A percentile compares a stretch with the other conserved stretches of the same genome.
Conservation (phyloP, 768 basidiomycete genomes). For the Suillus discolor region DNA sequence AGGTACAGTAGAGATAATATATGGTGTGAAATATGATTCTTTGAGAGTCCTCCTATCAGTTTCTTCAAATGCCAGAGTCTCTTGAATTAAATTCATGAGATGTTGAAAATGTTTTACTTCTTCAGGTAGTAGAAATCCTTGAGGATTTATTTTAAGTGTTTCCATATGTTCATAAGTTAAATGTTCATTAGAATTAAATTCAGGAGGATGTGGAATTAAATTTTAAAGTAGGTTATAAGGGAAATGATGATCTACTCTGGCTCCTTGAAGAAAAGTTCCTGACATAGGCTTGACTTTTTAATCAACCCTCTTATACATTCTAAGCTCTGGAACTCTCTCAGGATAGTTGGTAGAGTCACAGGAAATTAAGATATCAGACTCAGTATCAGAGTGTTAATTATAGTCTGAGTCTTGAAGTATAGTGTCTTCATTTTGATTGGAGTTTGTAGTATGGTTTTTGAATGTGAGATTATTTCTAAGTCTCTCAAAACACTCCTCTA, state of each 20-base stretch:
- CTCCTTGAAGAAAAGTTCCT: background rate
- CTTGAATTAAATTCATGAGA: slow-evolving; percentile 33
- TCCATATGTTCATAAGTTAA: background rate
- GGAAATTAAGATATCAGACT: background rate
- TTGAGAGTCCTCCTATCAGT: slow-evolving; percentile 18
- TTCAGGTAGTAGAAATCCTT: slow-evolving; percentile 2
- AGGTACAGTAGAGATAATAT: slow-evolving; percentile 32
- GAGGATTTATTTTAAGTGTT: background rate
- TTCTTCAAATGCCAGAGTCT: slow-evolving; percentile 41
- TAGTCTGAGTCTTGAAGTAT: background rate
- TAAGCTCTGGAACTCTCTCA: background rate
- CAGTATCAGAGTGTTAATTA: no score
- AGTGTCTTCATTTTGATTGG: no score
- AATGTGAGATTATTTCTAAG: no score
- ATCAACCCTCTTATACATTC: slow-evolving; percentile 6
- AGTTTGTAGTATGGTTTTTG: no score
- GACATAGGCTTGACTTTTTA: slow-evolving; percentile 7
- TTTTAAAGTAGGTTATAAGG: background rate
- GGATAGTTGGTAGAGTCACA: background rate
- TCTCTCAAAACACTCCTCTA: no score
- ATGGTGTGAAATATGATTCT: slow-evolving; percentile 34
- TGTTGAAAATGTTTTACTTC: slow-evolving; percentile 13
- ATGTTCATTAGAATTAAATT: background rate
- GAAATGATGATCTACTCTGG: background rate
- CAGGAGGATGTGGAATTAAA: background rate